Base-by-base conservation (phyloP, 2,329 filamentous ascomycete species). In the Penicillium sp. region DNA sequence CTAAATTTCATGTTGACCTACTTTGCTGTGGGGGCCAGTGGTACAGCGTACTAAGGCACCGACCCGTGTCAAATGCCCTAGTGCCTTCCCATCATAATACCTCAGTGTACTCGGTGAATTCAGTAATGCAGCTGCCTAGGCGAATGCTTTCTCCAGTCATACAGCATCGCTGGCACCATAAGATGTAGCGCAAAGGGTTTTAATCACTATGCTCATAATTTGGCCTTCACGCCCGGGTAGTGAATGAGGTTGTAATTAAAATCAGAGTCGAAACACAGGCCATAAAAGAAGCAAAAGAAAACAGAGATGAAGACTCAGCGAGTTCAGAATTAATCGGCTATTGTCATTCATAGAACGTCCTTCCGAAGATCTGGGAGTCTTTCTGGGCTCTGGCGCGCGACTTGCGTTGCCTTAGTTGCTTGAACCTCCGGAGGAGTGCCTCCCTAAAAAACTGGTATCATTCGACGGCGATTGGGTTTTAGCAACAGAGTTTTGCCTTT, bases 401-500 rank as follows among this genome's bases (percentile, higher is more conserved):
- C 24, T 45, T 24, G 6, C 6, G 42, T 45, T 38, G 7, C 42
- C 33, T 45, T 45, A 45, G 7, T 45, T 37, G 25, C 42, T 12
- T 45, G 34, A 29, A 11, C 34, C 42, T 45, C 42, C 34, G 24
- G 33, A 41, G 39, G 28, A 39, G 38, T 45, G 33, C 25, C 32
- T 29, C 13, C 13, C 42, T 45, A 45, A 45, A 45, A 45, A 45
- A 37, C 25, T 24, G 13, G n/a, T 36, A 28, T 34, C n/a, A 33
- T 45, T 45, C 38, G n/a, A 45, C 26, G 2, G 34, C 34, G 26
- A 45, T 45, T 45, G 9, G 28, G 43, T 12, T 45, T 45, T 45
- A 45, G 43, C 34, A 45, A 45, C 26, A 38, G 43, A 45, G 43
- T 45, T 45, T 34, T 45, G 35, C 43, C 43, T 45, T 45, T 45